Evolutionary conservation across 257 asterid species (phyloP).

Genomic region (Salvia splendens): DNA sequence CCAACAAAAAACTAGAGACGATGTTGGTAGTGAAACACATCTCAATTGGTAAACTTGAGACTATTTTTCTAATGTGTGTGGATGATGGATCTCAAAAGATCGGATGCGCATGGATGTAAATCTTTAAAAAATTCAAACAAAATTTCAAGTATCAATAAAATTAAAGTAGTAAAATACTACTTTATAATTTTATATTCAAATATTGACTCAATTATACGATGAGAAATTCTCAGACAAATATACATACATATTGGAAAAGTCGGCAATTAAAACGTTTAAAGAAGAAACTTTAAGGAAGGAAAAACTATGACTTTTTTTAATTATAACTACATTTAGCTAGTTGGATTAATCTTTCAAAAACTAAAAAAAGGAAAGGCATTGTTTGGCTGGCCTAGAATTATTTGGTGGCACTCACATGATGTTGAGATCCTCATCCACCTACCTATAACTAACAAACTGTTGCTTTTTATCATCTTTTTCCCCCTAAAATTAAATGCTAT

Average conservation of each 20-base stretch:
- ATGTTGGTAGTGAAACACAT: no score
- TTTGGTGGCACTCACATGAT: constrained; percentile 27
- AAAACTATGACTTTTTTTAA: background rate
- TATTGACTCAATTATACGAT: no score
- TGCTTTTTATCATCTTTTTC: background rate
- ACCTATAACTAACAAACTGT: constrained; percentile 29
- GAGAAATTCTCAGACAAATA: no score
- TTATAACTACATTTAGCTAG: background rate
- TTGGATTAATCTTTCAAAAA: background rate
- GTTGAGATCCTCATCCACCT: constrained; percentile 17
- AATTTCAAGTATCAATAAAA: no score
- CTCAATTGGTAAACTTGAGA: no score
- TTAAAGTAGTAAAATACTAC: no score
- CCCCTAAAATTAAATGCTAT: background rate
- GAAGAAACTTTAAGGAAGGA: background rate
- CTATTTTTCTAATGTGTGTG: no score
- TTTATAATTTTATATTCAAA: no score
- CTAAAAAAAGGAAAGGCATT: background rate
- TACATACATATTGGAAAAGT: background rate
- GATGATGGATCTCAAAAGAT: no score
- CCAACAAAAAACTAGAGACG: no score
- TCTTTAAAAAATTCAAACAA: no score
- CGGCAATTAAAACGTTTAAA: background rate
- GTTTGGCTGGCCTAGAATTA: constrained; percentile 27
- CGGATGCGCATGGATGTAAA: no score